Evolutionary conservation across 2,329 filamentous ascomycete genomes (phyloP).

Genomic region (Colletotrichum brevisporum): DNA sequence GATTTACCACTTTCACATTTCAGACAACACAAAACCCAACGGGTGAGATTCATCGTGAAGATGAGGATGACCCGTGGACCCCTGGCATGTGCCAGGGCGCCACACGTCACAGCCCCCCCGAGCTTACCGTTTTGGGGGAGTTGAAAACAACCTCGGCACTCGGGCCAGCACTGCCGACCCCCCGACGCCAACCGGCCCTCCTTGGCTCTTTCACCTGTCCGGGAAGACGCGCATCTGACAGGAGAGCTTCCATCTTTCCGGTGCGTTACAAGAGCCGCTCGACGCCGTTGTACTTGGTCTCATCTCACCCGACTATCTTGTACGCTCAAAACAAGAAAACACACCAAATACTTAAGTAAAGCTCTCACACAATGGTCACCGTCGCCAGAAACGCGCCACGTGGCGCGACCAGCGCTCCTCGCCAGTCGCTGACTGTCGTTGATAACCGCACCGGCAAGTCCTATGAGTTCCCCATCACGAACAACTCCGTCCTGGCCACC

Average conservation of each 20-base stretch:
- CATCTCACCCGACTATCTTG: background rate
- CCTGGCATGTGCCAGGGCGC: constrained; percentile 36
- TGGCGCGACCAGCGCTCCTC: constrained; percentile 39
- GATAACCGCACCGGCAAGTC: constrained; percentile 65
- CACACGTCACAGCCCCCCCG: constrained; percentile 1
- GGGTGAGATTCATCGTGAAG: background rate
- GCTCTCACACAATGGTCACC: constrained; percentile 23
- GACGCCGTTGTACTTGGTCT: constrained; percentile 19
- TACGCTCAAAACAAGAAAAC: no score
- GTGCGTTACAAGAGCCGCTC: constrained; percentile 16
- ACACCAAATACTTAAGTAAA: background rate
- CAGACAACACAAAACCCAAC: background rate
- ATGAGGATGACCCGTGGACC: background rate
- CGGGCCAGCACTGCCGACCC: constrained; percentile 35
- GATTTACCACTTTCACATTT: background rate
- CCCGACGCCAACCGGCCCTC: constrained; percentile 35
- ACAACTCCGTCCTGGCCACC: constrained; percentile 64
- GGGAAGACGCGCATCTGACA: constrained; percentile 3
- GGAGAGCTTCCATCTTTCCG: constrained; percentile 22
- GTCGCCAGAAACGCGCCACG: constrained; percentile 35
- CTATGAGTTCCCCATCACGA: constrained; percentile 63
- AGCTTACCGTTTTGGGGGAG: constrained; percentile 28
- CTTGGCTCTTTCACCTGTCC: constrained; percentile 34
- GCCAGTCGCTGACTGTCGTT: constrained; percentile 57
- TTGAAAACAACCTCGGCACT: constrained; percentile 36